Percentiles rank a stretch among this genome's conserved stretches.
phyloP scores from a whole-genome alignment of 1,284 basidiomycete genomes.

The Phellinidium pouzarii region DNA sequence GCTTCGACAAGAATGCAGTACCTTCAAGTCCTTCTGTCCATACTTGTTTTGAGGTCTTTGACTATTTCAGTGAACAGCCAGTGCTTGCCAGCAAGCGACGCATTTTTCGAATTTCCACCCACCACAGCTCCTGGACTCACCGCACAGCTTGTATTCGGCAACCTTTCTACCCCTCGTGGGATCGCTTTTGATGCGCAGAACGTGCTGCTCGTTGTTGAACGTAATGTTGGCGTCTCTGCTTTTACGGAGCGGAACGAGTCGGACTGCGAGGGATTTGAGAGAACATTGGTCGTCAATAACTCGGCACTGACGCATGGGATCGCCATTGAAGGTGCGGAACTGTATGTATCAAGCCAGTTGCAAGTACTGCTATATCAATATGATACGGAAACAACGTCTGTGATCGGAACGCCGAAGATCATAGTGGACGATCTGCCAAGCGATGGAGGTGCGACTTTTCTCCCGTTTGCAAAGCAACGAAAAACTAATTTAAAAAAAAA shows the following conservation, averaged over 20 bases:
- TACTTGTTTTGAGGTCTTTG: not conserved
- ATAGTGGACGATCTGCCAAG: not conserved
- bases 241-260: not conserved
- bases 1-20: not conserved
- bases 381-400: not conserved
- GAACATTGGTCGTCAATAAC: not conserved
- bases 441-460: not conserved
- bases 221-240: not conserved
- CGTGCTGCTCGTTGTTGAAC: conserved; percentile 1
- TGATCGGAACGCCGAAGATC: not conserved
- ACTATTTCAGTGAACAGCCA: not conserved
- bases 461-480: not conserved
- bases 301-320: not conserved
- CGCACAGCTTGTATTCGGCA: not conserved
- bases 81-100: not conserved
- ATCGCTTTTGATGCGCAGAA: not conserved
- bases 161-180: conserved; percentile 1
- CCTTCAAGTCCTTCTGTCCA: not conserved
- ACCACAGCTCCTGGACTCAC: not conserved
- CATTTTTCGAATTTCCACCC: not conserved
- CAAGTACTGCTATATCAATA: conserved; percentile 1
- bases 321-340: not conserved
- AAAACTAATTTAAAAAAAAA: not conserved
- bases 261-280: not conserved
- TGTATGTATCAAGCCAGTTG: not conserved